Conservation (phyloP, 371 early-diverging fungal genomes). For the Polyrhizophydium stewartii region DNA sequence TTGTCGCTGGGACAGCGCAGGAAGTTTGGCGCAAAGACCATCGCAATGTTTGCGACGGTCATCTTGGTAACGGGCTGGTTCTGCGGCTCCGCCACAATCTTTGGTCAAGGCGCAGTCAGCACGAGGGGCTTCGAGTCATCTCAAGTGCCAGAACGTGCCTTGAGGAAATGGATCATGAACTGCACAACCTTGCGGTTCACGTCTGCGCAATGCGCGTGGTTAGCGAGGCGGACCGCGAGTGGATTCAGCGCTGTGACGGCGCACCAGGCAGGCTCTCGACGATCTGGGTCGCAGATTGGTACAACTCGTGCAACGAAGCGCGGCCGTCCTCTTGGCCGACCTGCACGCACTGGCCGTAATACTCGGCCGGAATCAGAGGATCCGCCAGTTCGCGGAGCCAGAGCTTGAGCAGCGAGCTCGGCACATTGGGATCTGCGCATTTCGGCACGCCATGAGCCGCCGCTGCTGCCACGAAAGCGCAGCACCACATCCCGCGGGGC, state of each 20-base stretch:
- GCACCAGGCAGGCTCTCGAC: constrained; percentile 61
- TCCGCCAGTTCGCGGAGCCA: constrained; percentile 93
- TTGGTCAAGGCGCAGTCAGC: background rate
- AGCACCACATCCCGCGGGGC: background rate
- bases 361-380: constrained; percentile 81
- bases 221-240: background rate
- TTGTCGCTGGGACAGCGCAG: constrained; percentile 82
- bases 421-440: constrained; percentile 77
- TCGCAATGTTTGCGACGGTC: constrained; percentile 85
- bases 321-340: constrained; percentile 29
- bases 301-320: constrained; percentile 5
- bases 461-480: background rate
- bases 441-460: background rate
- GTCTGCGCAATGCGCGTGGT: constrained; percentile 28
- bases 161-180: constrained; percentile 77
- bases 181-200: constrained; percentile 70
- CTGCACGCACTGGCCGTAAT: constrained; percentile 53
- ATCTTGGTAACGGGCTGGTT: constrained; percentile 76
- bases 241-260: background rate
- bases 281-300: constrained; percentile 49
- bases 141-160: constrained; percentile 33
- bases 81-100: constrained; percentile 69
- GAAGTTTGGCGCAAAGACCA: constrained; percentile 96
- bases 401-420: constrained; percentile 85
- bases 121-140: background rate